A percentile compares a stretch with the other conserved stretches of the same genome.
These are phyloP conservation scores for Globisporangium acanthophoron DNA, from an alignment of 352 stramenopile genomes.

Conservation along the genomic window DNA sequence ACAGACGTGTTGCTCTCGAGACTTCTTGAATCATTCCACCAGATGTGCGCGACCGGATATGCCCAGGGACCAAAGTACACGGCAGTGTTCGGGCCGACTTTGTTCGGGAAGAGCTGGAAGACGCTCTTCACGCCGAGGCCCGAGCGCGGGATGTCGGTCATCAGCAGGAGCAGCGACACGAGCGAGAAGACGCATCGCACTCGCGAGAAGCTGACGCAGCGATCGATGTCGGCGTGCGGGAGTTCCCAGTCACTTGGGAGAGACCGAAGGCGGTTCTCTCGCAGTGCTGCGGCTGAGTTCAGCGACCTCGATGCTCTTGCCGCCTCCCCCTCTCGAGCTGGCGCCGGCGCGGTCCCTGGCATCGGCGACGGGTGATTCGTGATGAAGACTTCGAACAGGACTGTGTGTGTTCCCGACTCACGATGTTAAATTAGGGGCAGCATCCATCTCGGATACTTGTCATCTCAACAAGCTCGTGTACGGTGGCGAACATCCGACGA, in stretches of 20 bases:
- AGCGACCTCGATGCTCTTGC: background rate
- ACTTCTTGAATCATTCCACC: background rate
- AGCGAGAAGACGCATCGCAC: slow-evolving; percentile 29
- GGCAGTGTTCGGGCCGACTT: slow-evolving; percentile 20
- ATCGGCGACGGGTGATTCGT: background rate
- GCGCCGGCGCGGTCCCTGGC: background rate
- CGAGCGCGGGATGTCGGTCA: slow-evolving; percentile 47
- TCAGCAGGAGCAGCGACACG: slow-evolving; percentile 27
- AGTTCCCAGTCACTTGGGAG: slow-evolving; percentile 13
- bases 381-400: too few species aligned
- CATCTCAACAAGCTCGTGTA: too few species aligned
- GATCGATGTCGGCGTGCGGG: slow-evolving; percentile 19
- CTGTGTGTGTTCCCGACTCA: too few species aligned
- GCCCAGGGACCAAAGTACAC: slow-evolving; percentile 39
- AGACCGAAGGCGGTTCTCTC: background rate
- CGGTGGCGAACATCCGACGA: too few species aligned
- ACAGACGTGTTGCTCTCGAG: background rate
- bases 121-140: slow-evolving; percentile 27
- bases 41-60: slow-evolving; percentile 37
- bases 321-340: background rate
- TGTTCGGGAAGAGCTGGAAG: slow-evolving; percentile 17
- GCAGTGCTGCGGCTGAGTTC: background rate
- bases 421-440: too few species aligned
- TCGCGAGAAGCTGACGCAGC: slow-evolving; percentile 21
- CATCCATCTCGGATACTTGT: too few species aligned